Conservation (phyloP, 148 eudicot species). For the Chenopodium formosanum region DNA sequence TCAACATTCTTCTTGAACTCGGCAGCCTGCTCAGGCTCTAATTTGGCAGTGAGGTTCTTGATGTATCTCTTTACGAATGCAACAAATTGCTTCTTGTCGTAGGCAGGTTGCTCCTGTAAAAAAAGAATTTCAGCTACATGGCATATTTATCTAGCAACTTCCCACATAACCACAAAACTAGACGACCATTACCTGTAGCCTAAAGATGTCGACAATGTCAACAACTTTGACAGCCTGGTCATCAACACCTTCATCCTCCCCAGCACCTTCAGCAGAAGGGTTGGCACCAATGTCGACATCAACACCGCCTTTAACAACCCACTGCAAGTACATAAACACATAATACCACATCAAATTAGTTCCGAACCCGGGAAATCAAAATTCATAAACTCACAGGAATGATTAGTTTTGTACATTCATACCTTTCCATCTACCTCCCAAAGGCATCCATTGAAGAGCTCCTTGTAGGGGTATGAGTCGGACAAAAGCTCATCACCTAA, state of each 20-base stretch:
- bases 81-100: constrained; percentile 47
- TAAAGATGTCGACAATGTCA: constrained; percentile 53
- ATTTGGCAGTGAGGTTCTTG: constrained; percentile 38
- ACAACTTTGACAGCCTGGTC: constrained; percentile 51
- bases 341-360: neutral
- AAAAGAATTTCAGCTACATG: neutral
- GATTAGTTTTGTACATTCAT: neutral
- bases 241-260: constrained; percentile 53
- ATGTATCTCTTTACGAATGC: constrained; percentile 49
- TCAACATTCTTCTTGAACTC: constrained; percentile 42
- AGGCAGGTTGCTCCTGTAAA: constrained; percentile 55
- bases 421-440: constrained; percentile 99
- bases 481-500: constrained; percentile 89
- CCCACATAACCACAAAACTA: neutral
- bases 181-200: constrained; percentile 35
- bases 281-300: constrained; percentile 88
- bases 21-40: constrained; percentile 33
- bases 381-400: too few relatives aligned
- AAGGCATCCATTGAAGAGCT: constrained; percentile 57
- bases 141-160: neutral
- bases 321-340: constrained; percentile 37
- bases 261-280: constrained; percentile 94
- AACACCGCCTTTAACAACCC: constrained; percentile 73
- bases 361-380: neutral
- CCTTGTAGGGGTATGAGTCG: constrained; percentile 80